These are phyloP conservation scores for Oryza meyeriana DNA, from an alignment of 176 grass and related monocot genomes.

Conservation along the genomic window DNA sequence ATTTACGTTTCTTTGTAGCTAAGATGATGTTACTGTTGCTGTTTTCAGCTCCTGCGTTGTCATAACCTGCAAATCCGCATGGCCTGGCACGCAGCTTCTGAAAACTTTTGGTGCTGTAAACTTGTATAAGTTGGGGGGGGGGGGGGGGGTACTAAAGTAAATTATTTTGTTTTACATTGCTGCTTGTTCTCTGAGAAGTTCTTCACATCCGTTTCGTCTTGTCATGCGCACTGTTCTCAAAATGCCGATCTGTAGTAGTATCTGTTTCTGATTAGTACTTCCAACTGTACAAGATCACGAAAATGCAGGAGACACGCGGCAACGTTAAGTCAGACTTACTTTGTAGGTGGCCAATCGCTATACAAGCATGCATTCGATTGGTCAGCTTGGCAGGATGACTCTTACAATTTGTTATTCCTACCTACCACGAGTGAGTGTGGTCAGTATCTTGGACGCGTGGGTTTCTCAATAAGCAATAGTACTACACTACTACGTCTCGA, in stretches of 20 bases:
- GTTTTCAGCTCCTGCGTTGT: constrained; percentile 28
- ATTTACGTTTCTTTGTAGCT: constrained; percentile 39
- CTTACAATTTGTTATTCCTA: not conserved
- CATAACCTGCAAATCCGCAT: constrained; percentile 20
- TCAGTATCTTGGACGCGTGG: not conserved
- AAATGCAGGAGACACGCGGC: constrained; percentile 9
- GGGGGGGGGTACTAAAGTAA: constrained; percentile 23
- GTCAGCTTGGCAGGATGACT: not conserved
- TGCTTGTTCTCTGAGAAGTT: not conserved
- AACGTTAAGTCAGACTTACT: not conserved
- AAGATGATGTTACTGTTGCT: constrained; percentile 9
- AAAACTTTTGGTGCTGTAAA: constrained; percentile 35
- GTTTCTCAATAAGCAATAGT: not conserved
- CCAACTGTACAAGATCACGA: not conserved
- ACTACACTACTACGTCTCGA: not conserved
- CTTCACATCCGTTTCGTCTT: not conserved
- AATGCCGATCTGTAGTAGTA: not conserved
- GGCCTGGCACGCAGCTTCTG: constrained; percentile 21
- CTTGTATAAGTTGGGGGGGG: constrained; percentile 22
- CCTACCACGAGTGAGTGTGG: not conserved
- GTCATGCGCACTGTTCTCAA: not conserved
- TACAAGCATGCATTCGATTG: constrained; percentile 6
- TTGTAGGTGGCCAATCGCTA: not conserved
- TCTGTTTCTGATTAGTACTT: constrained; percentile 1
- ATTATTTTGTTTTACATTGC: constrained; percentile 38